These are phyloP conservation scores for Aspergillus hiratsukae DNA, from an alignment of 2,329 filamentous ascomycete species.

Conservation along the genomic window DNA sequence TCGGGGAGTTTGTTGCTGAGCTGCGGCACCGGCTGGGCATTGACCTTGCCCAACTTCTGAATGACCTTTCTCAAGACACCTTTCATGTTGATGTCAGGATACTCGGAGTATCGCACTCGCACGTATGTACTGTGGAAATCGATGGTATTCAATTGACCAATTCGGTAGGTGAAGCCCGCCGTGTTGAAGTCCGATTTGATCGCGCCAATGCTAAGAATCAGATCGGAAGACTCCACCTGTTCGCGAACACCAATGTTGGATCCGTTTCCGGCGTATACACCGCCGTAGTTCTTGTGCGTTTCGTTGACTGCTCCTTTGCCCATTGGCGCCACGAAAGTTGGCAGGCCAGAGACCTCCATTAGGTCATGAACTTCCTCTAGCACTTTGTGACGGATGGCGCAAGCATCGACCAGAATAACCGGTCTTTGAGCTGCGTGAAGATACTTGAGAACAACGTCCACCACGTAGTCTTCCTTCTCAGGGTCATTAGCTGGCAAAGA, in stretches of 20 bases:
- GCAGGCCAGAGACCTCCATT: slow-evolving; percentile 67
- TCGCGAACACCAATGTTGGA: slow-evolving; percentile 52
- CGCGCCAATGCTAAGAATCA: slow-evolving; percentile 41
- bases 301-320: slow-evolving; percentile 82
- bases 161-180: slow-evolving; percentile 76
- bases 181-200: slow-evolving; percentile 46
- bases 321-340: slow-evolving; percentile 86
- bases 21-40: slow-evolving; percentile 48
- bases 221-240: slow-evolving; percentile 37
- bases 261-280: slow-evolving; percentile 78
- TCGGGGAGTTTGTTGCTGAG: slow-evolving; percentile 52
- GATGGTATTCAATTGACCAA: slow-evolving; percentile 73
- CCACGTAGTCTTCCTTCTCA: slow-evolving; percentile 75
- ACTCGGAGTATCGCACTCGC: slow-evolving; percentile 72
- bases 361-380: slow-evolving; percentile 68
- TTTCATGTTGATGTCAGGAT: slow-evolving; percentile 73
- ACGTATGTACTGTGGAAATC: slow-evolving; percentile 76
- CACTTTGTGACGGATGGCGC: slow-evolving; percentile 71
- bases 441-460: slow-evolving; percentile 70
- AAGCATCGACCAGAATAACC: slow-evolving; percentile 76
- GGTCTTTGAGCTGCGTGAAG: slow-evolving; percentile 70
- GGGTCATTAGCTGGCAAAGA: slow-evolving; percentile 60
- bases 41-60: slow-evolving; percentile 54
- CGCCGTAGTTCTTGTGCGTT: slow-evolving; percentile 68
- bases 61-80: slow-evolving; percentile 71